phyloP scores from a whole-genome alignment of 1,284 basidiomycete species.

The Phellopilus nigrolimitatus region DNA sequence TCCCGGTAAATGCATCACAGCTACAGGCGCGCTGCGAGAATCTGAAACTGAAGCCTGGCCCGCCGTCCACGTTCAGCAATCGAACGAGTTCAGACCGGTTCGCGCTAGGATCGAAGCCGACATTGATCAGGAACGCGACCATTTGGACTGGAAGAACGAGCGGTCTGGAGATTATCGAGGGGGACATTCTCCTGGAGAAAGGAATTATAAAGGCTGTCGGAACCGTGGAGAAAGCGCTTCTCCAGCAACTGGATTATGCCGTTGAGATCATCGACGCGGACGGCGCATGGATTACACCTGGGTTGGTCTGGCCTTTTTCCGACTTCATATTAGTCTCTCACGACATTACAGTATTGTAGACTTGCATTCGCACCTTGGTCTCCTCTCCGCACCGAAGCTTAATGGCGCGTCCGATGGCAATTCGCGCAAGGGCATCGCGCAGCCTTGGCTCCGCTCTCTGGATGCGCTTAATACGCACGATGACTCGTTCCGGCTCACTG shows the following conservation, averaged over 20 bases:
- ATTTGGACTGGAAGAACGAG: constrained; percentile 75
- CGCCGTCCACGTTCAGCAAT: constrained; percentile 44
- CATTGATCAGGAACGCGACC: constrained; percentile 72
- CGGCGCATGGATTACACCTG: constrained; percentile 36
- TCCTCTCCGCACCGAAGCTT: constrained; percentile 36
- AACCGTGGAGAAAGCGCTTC: constrained; percentile 27
- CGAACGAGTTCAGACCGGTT: constrained; percentile 69
- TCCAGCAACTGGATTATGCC: constrained; percentile 15
- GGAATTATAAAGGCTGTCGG: constrained; percentile 56
- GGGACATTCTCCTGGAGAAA: constrained; percentile 52
- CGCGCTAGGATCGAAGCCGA: constrained; percentile 58
- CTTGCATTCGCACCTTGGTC: constrained; percentile 61
- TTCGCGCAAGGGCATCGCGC: constrained; percentile 38
- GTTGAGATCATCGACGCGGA: constrained; percentile 29
- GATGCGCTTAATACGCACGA: constrained; percentile 47
- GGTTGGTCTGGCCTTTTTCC: constrained; percentile 27
- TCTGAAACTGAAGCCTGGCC: constrained; percentile 31
- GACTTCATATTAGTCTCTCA: not conserved
- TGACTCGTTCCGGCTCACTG: constrained; percentile 32
- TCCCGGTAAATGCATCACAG: constrained; percentile 4
- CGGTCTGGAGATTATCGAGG: constrained; percentile 58
- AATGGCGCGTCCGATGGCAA: constrained; percentile 37
- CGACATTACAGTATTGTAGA: constrained; percentile 42
- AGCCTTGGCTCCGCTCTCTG: constrained; percentile 46
- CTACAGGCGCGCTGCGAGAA: constrained; percentile 20